Evolutionary conservation across 2,329 filamentous ascomycete species (phyloP), one percentile per base, ranked within the genome.

Genomic region (Botrytis medusae): DNA sequence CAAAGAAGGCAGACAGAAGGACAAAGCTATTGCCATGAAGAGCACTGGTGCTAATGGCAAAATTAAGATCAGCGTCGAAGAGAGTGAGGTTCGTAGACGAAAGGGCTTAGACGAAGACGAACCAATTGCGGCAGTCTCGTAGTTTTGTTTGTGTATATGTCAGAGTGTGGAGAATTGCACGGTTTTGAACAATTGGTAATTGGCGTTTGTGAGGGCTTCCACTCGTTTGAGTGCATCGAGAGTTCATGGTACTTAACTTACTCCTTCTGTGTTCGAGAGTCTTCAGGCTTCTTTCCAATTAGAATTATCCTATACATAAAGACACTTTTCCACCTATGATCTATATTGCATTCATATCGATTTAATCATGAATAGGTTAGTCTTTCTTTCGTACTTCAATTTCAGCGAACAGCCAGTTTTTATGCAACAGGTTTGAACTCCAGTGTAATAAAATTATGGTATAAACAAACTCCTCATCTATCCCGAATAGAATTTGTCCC

Each of bases 1-100:
- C 40, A 80, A 83, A 76, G 80, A 83, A n/a, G 71, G 73, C 51
- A 79, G 76, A 70, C 76, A 79, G 57, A 81, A 80, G 74, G 78
- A 79, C 67, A 80, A 81, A 72, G 74, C 78, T 14, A 75, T 77
- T 25, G 78, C 76, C 60, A 76, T 74, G 10, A 78, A 72, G 63
- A 80, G 69, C 61, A 80, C 78, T 12, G 78, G 79, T 22, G 76
- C 72, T 9, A 77, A 80, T 69, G 80, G 79, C 14, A 78, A 71
- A 34, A 73, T 75, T 40, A 80, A 74, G 64, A 74, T 81, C 59
- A 76, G 75, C 62, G 67, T 79, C n/a, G 79, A 81, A 59, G 77
- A 78, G 46, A 79, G 77, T 10, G 79, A 81, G 29, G 76, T 82
- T 40, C 76, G 80, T n/a, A 75, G 78, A 76, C 75, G 80, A 37